Base-by-base conservation (phyloP, 1,139 yeast species). In the Kluyveromyces marxianus region DNA sequence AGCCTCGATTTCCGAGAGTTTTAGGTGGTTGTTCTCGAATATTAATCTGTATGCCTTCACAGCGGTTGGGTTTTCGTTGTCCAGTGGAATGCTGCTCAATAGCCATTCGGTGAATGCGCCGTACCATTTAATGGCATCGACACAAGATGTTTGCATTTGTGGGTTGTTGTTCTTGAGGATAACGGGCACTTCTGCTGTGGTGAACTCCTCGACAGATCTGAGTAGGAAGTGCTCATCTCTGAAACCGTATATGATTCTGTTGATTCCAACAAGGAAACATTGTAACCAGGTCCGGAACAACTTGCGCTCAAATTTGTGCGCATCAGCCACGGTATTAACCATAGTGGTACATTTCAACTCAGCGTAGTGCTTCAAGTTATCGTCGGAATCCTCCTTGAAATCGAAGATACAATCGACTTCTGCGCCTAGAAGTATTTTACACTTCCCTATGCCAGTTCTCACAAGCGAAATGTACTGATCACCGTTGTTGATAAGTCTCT, bases 391-490 rank as follows among this genome's bases (percentile, higher is more conserved):
- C 8, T 92, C 90, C 51, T 80, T 72, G 57, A 80, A 87, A 66
- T 89, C 96, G 75, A 81, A 83, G 7, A 83, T 81, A 61, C 96
- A 83, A 65, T 90, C 97, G 21, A 90, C 86, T 65, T 92, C 97
- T 1, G 96, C 97, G 1, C 92, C 96, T 41, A 90, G 67, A 2
- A 86, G 62, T 39, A 89, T 67, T 55, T 76, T 78, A 28, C 79
- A 75, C 44, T 75, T 74, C 3, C 96, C 97, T 8, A 89, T 79
- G 2, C 96, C 95, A 0, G 97, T 83, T 52, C 78, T 75, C 5
- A 89, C 92, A 27, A 89, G 83, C 1, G 87, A 75, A 37, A 85
- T 73, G 59, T 79, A 89, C 65, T 86, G 95, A 56, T 82, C 90
- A 54, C 79, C 79, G 59, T 81, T 85, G 57, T 74, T 81, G 10